These are phyloP conservation scores for Candida oleophila DNA, from an alignment of 805 yeast genomes.

Conservation along the genomic window DNA sequence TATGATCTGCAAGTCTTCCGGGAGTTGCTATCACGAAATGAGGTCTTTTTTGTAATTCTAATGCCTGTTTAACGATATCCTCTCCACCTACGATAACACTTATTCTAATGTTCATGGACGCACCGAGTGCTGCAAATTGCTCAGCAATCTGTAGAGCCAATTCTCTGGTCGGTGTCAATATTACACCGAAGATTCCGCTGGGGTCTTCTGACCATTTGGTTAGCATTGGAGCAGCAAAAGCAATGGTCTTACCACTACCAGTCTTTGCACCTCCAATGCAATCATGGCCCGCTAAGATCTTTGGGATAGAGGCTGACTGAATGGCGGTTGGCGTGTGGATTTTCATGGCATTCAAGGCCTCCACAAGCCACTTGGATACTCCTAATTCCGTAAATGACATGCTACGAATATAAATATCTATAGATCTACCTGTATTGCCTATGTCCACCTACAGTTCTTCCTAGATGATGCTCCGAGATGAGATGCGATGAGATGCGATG, in stretches of 20 bases:
- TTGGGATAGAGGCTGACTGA: slow-evolving; percentile 86
- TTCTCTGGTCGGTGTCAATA: slow-evolving; percentile 91
- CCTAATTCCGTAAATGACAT: slow-evolving; percentile 64
- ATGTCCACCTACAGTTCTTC: too few species aligned
- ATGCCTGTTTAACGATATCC: slow-evolving; percentile 85
- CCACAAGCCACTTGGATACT: slow-evolving; percentile 81
- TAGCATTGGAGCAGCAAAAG: slow-evolving; percentile 97
- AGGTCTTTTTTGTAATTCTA: slow-evolving; percentile 78
- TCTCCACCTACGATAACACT: slow-evolving; percentile 92
- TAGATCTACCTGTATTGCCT: too few species aligned
- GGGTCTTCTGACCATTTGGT: slow-evolving; percentile 96
- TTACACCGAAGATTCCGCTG: slow-evolving; percentile 83
- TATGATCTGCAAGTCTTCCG: slow-evolving; percentile 92
- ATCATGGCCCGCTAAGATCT: slow-evolving; percentile 77
- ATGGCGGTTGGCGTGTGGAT: slow-evolving; percentile 82
- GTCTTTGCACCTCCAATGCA: slow-evolving; percentile 99
- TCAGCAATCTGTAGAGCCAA: slow-evolving; percentile 96
- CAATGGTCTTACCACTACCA: slow-evolving; percentile 96
- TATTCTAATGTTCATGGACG: slow-evolving; percentile 82
- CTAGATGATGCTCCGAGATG: too few species aligned
- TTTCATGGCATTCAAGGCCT: slow-evolving; percentile 77
- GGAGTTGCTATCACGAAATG: slow-evolving; percentile 97
- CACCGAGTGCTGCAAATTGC: slow-evolving; percentile 90
- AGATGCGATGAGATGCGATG: neutral
- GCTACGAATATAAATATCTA: neutral